Evolutionary conservation across 495 filamentous ascomycete species (phyloP), one percentile per base, ranked within the genome.

Genomic region (Daldinia concentrica): DNA sequence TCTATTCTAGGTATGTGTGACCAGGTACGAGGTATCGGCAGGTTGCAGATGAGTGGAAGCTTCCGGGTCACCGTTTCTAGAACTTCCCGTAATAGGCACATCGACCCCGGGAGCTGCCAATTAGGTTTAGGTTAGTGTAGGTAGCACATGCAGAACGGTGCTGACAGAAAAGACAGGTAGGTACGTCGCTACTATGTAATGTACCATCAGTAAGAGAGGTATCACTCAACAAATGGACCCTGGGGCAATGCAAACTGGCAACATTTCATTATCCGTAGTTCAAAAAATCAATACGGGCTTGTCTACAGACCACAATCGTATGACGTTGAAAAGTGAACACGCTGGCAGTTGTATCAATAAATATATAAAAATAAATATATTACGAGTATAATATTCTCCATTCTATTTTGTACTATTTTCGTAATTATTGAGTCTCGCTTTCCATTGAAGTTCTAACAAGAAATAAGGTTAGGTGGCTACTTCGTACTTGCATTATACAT

Each of bases 281-380:
- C 17, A 7, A 34, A 34, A 55, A 62, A 54, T 64, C 55, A 74
- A 74, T 68, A 74, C 72, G 67, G 43, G 22, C 36, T 1, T 43
- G 34, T 14, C 15, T 54, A 17, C 71, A 67, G 55, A 22, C 71
- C 66, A 74, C 62, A 9, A 68, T 74, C 72, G 72, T 74, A 74
- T 74, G 72, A 74, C 72, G 58, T 71, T 19, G 41, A 56, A 59
- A 64, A 66, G 62, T 61, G 67, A 74, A 74, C 72, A 74, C 72
- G 72, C 62, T 74, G 58, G 55, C 66, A 58, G 12, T 29, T 48
- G 61, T 12, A 36, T 57, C 5, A 54, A 22, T 48, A 54, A 54
- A n/a, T n/a, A n/a, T n/a, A n/a, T n/a, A n/a, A n/a, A n/a, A n/a
- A n/a, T n/a, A n/a, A 30, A 27, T 4, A 30, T 54, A 30, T 15